Evolutionary conservation across 257 asterid genomes (phyloP), one percentile per base, ranked within the genome.

Genomic region (Penstemon newberryi): DNA sequence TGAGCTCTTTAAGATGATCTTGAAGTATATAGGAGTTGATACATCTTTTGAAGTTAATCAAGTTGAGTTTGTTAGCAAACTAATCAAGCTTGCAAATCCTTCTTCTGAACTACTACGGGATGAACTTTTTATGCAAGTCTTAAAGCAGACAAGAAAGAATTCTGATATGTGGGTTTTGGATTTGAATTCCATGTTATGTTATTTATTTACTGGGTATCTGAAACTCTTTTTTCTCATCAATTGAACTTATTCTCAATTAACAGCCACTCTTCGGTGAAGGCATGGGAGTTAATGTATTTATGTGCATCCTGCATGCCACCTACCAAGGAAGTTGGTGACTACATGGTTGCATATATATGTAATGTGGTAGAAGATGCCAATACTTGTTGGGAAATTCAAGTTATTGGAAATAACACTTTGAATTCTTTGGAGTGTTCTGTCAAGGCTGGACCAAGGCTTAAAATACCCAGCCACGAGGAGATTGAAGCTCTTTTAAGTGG

Each of bases 261-360:
- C 81, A 92, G 98, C 88, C 76, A 73, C 42, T 80, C 75, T 66
- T 73, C 86, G 86, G 74, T 83, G 67, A 92, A 85, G 78, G 96
- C 95, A 38, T 92, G 96, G 98, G 96, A 92, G 75, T 80, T 92
- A 57, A 86, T 92, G 98, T 87, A 87, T 76, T 65, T 92, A 41
- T 89, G 96, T 67, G 88, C 93, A 61, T 89, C 96, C 15, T 92
- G 98, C 87, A 85, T 89, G 96, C 96, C 97, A 50, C 97, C 97
- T 56, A 86, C 89, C 88, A 89, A 92, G 82, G 97, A 89, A 79
- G 81, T 92, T 73, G 91, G 95, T 25, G 33, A 25, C 33, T 25
- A 25, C 2, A 1, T 25, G 33, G 0, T 25, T 25, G 33, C 33
- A 25, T 25, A 25, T 25, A 25, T 25, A 25, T 25, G 33, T 25